Evolutionary conservation across 768 basidiomycete genomes (phyloP), one percentile per base, ranked within the genome.

Genomic region (Suillus paluster): DNA sequence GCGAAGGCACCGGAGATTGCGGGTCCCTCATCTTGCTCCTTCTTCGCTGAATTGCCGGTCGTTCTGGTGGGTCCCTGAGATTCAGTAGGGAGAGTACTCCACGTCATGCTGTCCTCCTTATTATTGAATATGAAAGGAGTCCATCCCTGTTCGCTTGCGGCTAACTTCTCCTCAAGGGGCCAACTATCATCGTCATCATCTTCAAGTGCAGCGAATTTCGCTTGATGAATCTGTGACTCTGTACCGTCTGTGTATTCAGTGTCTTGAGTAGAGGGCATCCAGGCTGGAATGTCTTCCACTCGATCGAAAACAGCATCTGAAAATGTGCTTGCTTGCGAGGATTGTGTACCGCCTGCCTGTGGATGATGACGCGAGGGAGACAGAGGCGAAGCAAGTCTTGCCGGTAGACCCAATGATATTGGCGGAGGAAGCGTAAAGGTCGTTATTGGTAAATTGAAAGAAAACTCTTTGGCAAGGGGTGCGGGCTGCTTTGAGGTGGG

Each of bases 141-240:
- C 91, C 91, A 92, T 62, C 81, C 77, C 59, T 75, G 82, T 39
- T 83, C 78, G 11, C 79, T 81, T 42, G 79, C 78, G 1, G 82
- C 77, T 59, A 89, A 73, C 65, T 86, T 88, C 65, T 89, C 89
- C 44, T 89, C 85, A 30, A 90, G 75, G 11, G 87, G 88, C 90
- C 90, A 92, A 69, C 90, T 91, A 67, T 92, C 90, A 11, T 83
- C 82, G 57, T 88, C 87, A 50, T 87, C 85, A 15, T 73, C 72
- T n/a, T 52, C 50, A 21, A 44, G 11, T 10, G 46, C 38, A 23
- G 42, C n/a, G 19, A 30, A 53, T 33, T 25, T 60, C 25, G 30
- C 50, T 9, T 62, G 41, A 25, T 66, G 70, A 4, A 75, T 70
- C 67, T 83, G 81, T 7, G 76, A 78, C 17, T 72, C 74, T 45